A percentile compares a stretch with the other conserved stretches of the same genome.
These are phyloP conservation scores for Termitomyces sp. DNA, from an alignment of 768 basidiomycete species.

Conservation along the genomic window DNA sequence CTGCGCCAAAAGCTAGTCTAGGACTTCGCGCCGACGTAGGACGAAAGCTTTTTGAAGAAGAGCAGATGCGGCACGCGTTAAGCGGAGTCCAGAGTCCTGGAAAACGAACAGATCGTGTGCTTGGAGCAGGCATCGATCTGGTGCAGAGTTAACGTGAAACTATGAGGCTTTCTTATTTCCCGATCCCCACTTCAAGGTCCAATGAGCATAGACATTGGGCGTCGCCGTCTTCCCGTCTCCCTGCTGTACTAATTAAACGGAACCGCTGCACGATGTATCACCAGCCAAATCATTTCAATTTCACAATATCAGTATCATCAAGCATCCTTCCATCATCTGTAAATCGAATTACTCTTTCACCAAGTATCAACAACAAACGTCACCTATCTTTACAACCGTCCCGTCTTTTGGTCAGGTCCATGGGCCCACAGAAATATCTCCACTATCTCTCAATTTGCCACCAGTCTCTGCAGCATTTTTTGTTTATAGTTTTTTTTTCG, in stretches of 20 bases:
- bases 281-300: conserved; percentile 23
- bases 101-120: conserved; percentile 23
- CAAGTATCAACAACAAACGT: conserved; percentile 13
- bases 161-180: background rate
- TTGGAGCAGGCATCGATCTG: conserved; percentile 40
- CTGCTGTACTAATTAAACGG: conserved; percentile 37
- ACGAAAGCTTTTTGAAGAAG: conserved; percentile 65
- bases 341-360: conserved; percentile 9
- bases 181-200: conserved; percentile 5
- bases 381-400: conserved; percentile 10
- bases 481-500: background rate
- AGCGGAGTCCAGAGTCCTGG: conserved; percentile 20
- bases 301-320: conserved; percentile 13
- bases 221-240: conserved; percentile 13
- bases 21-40: conserved; percentile 61
- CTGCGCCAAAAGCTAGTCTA: conserved; percentile 33
- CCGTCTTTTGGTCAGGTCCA: conserved; percentile 9
- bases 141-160: conserved; percentile 28
- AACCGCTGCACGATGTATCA: conserved; percentile 35
- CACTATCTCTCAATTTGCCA: conserved; percentile 15
- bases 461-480: conserved; percentile 3
- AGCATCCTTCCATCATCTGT: conserved; percentile 14
- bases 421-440: conserved; percentile 16
- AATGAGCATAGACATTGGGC: conserved; percentile 17
- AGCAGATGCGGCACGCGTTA: conserved; percentile 43